Evolutionary conservation across 441 rosid species (phyloP).

Genomic region (Aquilaria agallochum): DNA sequence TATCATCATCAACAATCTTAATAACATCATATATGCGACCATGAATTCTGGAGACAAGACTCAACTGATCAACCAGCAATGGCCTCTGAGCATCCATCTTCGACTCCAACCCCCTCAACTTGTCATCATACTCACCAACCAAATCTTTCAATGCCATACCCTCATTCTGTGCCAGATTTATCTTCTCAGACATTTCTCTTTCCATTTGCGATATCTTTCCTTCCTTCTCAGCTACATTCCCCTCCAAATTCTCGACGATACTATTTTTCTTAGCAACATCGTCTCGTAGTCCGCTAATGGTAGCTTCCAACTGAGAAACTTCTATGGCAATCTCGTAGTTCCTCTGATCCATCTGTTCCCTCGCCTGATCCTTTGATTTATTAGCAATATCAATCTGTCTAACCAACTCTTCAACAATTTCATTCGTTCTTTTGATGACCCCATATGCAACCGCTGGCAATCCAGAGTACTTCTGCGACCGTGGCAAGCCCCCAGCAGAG

Average conservation of each 20-base stretch:
- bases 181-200: slow-evolving; percentile 45
- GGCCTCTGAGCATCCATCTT: slow-evolving; percentile 62
- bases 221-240: slow-evolving; percentile 45
- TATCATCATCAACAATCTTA: slow-evolving; percentile 52
- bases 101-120: slow-evolving; percentile 46
- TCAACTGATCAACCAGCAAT: slow-evolving; percentile 81
- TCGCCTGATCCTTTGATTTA: slow-evolving; percentile 78
- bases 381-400: slow-evolving; percentile 49
- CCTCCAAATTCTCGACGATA: slow-evolving; percentile 51
- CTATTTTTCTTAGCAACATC: slow-evolving; percentile 60
- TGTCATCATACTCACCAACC: slow-evolving; percentile 66
- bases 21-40: slow-evolving; percentile 53
- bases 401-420: slow-evolving; percentile 86
- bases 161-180: slow-evolving; percentile 44
- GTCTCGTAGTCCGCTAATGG: slow-evolving; percentile 62
- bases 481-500: slow-evolving; percentile 63
- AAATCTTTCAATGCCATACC: slow-evolving; percentile 51
- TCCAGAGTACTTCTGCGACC: slow-evolving; percentile 76
- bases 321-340: slow-evolving; percentile 92
- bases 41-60: slow-evolving; percentile 73
- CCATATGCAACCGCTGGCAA: slow-evolving; percentile 75
- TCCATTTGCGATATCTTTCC: slow-evolving; percentile 46
- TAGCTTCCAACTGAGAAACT: slow-evolving; percentile 91
- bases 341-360: slow-evolving; percentile 86
- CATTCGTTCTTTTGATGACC: slow-evolving; percentile 84